Evolutionary conservation across 306 rosid species (phyloP), one percentile per base, ranked within the genome.

Genomic region (Gillenia trifoliata): DNA sequence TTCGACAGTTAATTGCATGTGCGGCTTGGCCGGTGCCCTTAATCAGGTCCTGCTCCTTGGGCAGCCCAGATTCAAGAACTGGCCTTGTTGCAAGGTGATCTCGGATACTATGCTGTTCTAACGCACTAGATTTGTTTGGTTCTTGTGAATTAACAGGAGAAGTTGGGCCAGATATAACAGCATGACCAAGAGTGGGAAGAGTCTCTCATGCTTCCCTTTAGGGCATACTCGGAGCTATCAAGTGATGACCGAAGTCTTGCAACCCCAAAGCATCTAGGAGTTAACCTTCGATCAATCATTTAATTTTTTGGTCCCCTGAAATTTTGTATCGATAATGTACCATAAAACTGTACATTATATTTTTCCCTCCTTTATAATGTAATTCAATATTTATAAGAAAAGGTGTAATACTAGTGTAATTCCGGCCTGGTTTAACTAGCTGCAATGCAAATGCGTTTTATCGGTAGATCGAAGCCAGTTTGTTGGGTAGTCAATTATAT

Each of bases 111-210:
- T 59, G 47, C 77, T 60, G 41, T 54, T 57, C 43, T 71, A 13
- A 66, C 56, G n/a, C 70, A n/a, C 50, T 57, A 38, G 55, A 52
- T 64, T 31, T 68, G 63, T 29, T 52, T 67, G 66, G 40, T 73
- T 80, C 54, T 83, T 73, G 57, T 75, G 83, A 72, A 81, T 76
- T 62, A 77, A 77, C 96, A 93, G 97, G 98, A 91, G 80, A 91
- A 78, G 76, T 77, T 93, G 88, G 96, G 91, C 66, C 96, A 89
- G 76, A 81, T 87, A 68, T 89, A 83, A 87, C 66, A 17, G 74
- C 72, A 70, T 22, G 70, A 41, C 17, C 17, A 13, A 13, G 68
- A 65, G 23, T 20, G 10, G 68, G 54, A 28, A 22, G 20, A 28
- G 11, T 61, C 36, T 13, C 45, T 45, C 47, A 38, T 57, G 38